Percentiles rank a stretch among this genome's conserved stretches.
Conservation (phyloP, 2,329 filamentous ascomycete genomes). For the Colletotrichum spinosum region DNA sequence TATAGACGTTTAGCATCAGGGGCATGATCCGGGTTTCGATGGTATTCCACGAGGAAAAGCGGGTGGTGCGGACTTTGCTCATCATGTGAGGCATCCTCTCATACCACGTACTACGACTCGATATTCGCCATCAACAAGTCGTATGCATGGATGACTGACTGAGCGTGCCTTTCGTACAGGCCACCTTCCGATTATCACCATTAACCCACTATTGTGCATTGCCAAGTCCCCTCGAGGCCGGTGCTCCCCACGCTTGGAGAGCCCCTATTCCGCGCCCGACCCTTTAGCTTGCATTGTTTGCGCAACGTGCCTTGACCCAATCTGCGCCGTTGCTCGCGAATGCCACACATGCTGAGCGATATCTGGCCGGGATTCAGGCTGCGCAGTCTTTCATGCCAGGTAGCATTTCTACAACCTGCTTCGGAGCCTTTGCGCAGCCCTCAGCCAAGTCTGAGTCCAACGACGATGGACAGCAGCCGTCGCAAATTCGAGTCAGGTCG, state of each 20-base stretch:
- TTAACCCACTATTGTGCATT: slow-evolving; percentile 25
- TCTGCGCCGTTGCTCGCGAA: not conserved
- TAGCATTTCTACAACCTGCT: not conserved
- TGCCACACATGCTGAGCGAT: no score
- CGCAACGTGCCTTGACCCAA: not conserved
- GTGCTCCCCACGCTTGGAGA: slow-evolving; percentile 10
- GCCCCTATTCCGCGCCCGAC: slow-evolving; percentile 17
- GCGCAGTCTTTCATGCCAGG: no score
- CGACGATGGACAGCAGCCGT: slow-evolving; percentile 23
- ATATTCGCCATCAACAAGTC: slow-evolving; percentile 28
- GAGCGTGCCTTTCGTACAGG: slow-evolving; percentile 21
- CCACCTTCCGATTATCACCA: slow-evolving; percentile 24
- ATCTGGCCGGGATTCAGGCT: not conserved
- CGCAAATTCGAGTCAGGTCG: slow-evolving; percentile 25
- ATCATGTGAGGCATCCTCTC: slow-evolving; percentile 37
- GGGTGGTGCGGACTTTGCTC: slow-evolving; percentile 34
- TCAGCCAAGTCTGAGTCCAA: slow-evolving; percentile 21
- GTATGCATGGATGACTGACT: slow-evolving; percentile 27
- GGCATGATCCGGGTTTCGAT: no score
- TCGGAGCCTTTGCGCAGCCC: slow-evolving; percentile 19
- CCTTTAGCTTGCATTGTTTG: not conserved
- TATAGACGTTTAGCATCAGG: not conserved
- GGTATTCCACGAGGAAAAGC: slow-evolving; percentile 30
- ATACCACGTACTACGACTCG: slow-evolving; percentile 1
- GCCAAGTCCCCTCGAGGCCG: slow-evolving; percentile 26